A percentile compares a stretch with the other conserved stretches of the same genome.
Evolutionary conservation across 257 asterid genomes (phyloP).

Genomic region (Petunia axillaris): DNA sequence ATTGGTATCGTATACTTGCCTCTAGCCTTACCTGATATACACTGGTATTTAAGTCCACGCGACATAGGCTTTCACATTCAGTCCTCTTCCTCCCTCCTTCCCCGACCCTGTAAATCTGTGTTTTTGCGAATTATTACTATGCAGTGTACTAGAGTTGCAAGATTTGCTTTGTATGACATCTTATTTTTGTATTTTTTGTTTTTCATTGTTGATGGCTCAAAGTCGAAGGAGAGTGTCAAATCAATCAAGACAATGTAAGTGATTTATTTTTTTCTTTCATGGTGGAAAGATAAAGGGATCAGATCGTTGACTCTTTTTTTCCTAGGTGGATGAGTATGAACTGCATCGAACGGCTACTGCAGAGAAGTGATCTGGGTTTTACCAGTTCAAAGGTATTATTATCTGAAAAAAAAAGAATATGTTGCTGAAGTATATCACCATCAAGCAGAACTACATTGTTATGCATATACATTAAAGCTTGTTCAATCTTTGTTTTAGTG

Average conservation of each 20-base stretch:
- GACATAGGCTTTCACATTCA: not conserved
- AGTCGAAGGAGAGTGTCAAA: slow-evolving; percentile 62
- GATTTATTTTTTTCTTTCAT: slow-evolving; percentile 27
- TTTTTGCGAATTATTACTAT: slow-evolving; percentile 1
- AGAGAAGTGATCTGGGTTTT: slow-evolving; percentile 39
- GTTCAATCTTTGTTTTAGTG: slow-evolving; percentile 14
- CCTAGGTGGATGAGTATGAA: slow-evolving; percentile 83
- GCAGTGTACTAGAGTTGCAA: not conserved
- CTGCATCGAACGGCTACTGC: slow-evolving; percentile 51
- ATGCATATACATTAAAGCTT: slow-evolving; percentile 16
- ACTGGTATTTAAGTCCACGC: not conserved
- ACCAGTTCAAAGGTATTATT: slow-evolving; percentile 64
- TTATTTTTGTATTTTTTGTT: slow-evolving; percentile 27
- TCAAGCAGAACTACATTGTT: slow-evolving; percentile 21
- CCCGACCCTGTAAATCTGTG: not conserved
- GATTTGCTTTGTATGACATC: slow-evolving; percentile 20
- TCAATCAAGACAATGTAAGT: slow-evolving; percentile 68
- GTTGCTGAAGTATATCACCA: not conserved
- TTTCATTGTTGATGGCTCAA: slow-evolving; percentile 41
- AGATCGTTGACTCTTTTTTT: slow-evolving; percentile 28
- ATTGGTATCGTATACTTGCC: slow-evolving; percentile 3
- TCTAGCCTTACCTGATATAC: not conserved
- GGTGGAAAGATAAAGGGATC: slow-evolving; percentile 29
- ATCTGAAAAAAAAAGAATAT: not conserved
- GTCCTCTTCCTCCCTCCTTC: not conserved